Percentiles rank a stretch among this genome's conserved stretches.
These are phyloP conservation scores for Ganoderma lingzhi DNA, from an alignment of 1,284 basidiomycete genomes.

Conservation along the genomic window DNA sequence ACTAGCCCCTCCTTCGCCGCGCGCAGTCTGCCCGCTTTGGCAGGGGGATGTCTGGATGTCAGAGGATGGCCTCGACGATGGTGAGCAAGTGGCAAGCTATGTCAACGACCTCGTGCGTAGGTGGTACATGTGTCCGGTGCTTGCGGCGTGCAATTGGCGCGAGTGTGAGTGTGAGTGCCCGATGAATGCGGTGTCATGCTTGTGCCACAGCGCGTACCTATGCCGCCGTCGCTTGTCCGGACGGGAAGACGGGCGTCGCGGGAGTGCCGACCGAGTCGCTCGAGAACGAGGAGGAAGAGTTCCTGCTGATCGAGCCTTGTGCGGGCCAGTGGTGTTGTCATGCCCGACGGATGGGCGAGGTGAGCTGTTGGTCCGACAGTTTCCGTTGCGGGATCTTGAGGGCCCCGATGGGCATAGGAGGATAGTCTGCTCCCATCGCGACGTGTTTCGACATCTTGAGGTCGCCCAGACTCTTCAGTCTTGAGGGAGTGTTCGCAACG, in stretches of 20 bases:
- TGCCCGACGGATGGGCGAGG: conserved; percentile 26
- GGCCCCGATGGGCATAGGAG: conserved; percentile 40
- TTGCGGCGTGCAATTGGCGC: conserved; percentile 87
- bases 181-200: conserved; percentile 95
- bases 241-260: conserved; percentile 66
- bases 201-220: conserved; percentile 76
- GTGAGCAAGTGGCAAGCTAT: conserved; percentile 92
- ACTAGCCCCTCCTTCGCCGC: conserved; percentile 82
- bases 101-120: conserved; percentile 94
- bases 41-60: conserved; percentile 68
- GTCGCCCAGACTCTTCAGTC: conserved; percentile 64
- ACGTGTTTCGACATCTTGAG: conserved; percentile 49
- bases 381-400: conserved; percentile 27
- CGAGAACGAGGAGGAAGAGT: conserved; percentile 71
- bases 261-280: conserved; percentile 48
- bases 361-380: conserved; percentile 30
- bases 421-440: conserved; percentile 33
- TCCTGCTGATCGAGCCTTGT: conserved; percentile 66
- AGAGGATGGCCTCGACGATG: conserved; percentile 91
- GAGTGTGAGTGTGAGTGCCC: conserved; percentile 96
- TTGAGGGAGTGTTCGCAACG: conserved; percentile 46
- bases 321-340: conserved; percentile 55
- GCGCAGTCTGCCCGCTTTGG: conserved; percentile 66
- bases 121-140: conserved; percentile 93
- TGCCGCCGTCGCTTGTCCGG: conserved; percentile 68